These are phyloP conservation scores for Naegleria lovaniensis DNA, from an alignment of 208 protist species.

Conservation along the genomic window DNA sequence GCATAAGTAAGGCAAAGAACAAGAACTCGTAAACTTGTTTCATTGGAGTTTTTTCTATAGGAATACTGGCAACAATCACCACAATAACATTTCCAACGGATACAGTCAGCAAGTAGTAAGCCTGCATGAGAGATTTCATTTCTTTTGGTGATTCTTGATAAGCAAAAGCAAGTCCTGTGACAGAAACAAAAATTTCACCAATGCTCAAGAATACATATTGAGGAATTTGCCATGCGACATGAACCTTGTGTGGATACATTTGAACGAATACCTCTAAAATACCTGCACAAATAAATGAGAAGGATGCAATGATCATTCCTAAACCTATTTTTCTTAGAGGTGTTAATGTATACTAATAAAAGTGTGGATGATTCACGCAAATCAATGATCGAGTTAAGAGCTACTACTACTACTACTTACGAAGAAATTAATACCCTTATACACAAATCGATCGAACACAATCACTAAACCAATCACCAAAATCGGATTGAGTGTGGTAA, in stretches of 20 bases:
- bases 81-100: conserved; percentile 50
- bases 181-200: conserved; percentile 50
- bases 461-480: conserved; percentile 50
- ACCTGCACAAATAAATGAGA: conserved; percentile 44
- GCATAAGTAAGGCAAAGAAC: conserved; percentile 48
- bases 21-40: conserved; percentile 41
- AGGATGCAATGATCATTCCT: conserved; percentile 44
- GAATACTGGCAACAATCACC: conserved; percentile 38
- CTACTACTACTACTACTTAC: conserved; percentile 13
- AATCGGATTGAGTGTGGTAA: conserved; percentile 47
- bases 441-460: conserved; percentile 46
- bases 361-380: no score
- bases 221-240: conserved; percentile 44
- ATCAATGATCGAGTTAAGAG: no score
- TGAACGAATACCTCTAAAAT: conserved; percentile 37
- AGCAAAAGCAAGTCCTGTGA: conserved; percentile 27
- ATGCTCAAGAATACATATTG: conserved; percentile 46
- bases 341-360: conserved; percentile 10
- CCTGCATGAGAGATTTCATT: conserved; percentile 21
- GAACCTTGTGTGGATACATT: conserved; percentile 25
- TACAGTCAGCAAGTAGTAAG: conserved; percentile 29
- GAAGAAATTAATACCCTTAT: conserved; percentile 28
- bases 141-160: conserved; percentile 21
- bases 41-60: neutral
- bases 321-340: conserved; percentile 40